Conservation (phyloP, 306 rosid genomes). For the Malus sylvestris region DNA sequence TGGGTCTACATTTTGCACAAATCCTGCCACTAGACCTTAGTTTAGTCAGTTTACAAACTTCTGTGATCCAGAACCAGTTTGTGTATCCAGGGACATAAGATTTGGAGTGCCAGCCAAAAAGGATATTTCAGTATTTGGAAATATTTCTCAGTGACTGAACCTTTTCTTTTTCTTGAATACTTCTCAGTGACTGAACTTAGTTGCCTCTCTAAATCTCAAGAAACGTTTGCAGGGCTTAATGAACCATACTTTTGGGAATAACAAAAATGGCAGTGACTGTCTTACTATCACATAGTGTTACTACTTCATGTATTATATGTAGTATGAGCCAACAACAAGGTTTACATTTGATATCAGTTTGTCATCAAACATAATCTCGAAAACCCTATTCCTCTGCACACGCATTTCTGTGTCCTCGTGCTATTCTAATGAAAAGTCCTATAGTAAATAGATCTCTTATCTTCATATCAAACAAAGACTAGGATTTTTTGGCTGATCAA, state of each 20-base stretch:
- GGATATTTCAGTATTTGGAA: neutral
- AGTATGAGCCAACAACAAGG: neutral
- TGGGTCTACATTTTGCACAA: constrained; percentile 22
- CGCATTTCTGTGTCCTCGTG: neutral
- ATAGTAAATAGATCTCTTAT: neutral
- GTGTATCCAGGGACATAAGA: neutral
- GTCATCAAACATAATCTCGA: neutral
- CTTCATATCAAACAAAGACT: neutral
- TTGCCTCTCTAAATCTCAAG: neutral
- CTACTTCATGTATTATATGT: too few relatives aligned
- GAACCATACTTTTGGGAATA: neutral
- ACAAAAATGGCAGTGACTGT: neutral
- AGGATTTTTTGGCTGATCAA: neutral
- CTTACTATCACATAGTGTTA: neutral
- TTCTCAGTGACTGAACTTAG: neutral
- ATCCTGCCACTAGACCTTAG: constrained; percentile 39
- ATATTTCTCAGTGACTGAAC: neutral
- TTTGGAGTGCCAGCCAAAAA: neutral
- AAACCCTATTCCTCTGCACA: neutral
- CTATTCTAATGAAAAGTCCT: neutral
- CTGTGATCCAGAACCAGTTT: constrained; percentile 9
- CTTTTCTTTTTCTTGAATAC: too few relatives aligned
- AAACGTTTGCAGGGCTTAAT: neutral
- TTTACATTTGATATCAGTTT: neutral
- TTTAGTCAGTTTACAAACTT: constrained; percentile 31